Evolutionary conservation across 345 rosid genomes (phyloP).

Genomic region (Cardamine resedifolia): DNA sequence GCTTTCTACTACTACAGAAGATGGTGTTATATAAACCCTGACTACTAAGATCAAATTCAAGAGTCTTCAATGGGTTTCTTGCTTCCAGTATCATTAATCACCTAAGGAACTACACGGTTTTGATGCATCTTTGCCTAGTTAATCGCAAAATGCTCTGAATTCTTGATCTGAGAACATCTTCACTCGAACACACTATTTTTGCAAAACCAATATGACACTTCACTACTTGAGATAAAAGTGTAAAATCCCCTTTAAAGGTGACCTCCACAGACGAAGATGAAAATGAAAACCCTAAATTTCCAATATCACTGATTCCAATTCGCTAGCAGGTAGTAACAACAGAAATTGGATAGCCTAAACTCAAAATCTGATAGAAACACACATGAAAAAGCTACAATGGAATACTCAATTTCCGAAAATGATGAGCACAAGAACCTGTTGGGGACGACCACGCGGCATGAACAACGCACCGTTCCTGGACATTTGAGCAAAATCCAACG

Average conservation of each 20-base stretch:
- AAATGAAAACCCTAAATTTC: constrained; percentile 16
- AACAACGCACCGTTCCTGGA: constrained; percentile 90
- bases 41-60: constrained; percentile 2
- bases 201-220: constrained; percentile 3
- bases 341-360: neutral
- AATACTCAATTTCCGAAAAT: neutral
- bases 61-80: neutral
- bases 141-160: neutral
- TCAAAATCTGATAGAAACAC: neutral
- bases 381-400: neutral
- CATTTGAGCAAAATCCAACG: constrained; percentile 88
- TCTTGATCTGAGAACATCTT: neutral
- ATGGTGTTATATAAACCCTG: neutral
- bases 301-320: constrained; percentile 1
- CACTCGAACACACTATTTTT: neutral
- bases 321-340: neutral
- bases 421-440: constrained; percentile 55
- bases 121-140: neutral
- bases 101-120: neutral
- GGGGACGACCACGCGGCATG: constrained; percentile 99
- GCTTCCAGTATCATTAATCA: neutral
- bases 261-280: no score
- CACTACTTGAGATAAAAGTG: no score
- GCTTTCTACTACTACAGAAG: neutral
- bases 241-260: no score